phyloP scores from a whole-genome alignment of 306 rosid genomes.

The Malus sylvestris region DNA sequence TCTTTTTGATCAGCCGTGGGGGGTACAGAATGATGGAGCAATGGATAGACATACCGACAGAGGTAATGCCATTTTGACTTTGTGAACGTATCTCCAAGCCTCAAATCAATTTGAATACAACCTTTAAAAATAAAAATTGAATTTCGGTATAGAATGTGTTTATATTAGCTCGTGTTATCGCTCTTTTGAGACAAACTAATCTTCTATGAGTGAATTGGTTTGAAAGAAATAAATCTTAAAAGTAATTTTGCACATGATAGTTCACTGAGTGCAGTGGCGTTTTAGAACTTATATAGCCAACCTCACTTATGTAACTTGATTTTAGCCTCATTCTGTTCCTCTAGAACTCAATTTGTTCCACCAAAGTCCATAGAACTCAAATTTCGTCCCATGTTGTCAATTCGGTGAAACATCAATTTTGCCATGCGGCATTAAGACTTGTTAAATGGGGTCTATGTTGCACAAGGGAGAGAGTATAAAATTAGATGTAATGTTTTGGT shows the following conservation, averaged over 20 bases:
- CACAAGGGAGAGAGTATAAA: no score
- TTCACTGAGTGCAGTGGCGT: accelerated
- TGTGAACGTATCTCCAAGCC: neutral
- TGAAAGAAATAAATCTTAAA: neutral
- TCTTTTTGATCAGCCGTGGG: neutral
- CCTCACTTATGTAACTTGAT: no score
- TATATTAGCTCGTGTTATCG: neutral
- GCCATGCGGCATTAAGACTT: no score
- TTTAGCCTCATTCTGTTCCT: no score
- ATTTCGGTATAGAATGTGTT: neutral
- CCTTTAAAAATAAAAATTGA: neutral
- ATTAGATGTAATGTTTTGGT: no score
- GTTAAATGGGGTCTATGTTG: no score
- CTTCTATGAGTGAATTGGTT: neutral
- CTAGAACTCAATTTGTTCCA: no score
- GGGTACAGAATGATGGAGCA: neutral
- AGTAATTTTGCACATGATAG: no score
- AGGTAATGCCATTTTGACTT: neutral
- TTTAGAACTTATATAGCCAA: no score
- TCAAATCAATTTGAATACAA: neutral
- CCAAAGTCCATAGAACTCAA: no score
- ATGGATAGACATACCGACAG: neutral
- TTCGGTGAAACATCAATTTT: no score
- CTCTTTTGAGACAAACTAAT: neutral
- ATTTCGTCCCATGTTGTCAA: neutral